Percentiles rank a stretch among this genome's conserved stretches.
These are phyloP conservation scores for Angophora floribunda DNA, from an alignment of 345 rosid species.

Conservation along the genomic window DNA sequence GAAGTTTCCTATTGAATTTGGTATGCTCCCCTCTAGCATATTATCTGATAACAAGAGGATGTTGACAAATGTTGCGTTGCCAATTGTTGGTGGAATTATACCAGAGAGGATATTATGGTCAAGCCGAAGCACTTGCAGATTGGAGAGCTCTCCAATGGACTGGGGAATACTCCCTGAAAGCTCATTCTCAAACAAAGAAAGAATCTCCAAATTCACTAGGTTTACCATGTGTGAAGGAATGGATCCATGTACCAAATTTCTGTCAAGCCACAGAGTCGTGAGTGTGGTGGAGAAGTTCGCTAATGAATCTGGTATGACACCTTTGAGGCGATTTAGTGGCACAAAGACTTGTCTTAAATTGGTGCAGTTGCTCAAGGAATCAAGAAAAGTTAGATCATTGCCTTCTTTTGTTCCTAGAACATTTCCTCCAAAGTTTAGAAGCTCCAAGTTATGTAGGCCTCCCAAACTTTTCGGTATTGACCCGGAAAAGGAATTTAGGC, in stretches of 20 bases:
- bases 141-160: background rate
- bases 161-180: background rate
- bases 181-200: background rate
- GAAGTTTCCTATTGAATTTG: background rate
- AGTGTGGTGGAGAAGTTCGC: background rate
- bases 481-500: background rate
- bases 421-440: background rate
- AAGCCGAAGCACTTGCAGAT: background rate
- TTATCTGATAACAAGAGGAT: background rate
- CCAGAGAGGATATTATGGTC: background rate
- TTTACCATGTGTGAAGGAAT: background rate
- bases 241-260: background rate
- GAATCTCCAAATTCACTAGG: background rate
- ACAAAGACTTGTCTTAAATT: background rate
- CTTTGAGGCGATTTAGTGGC: background rate
- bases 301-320: background rate
- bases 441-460: background rate
- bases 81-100: background rate
- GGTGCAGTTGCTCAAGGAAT: slow-evolving; percentile 1
- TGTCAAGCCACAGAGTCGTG: background rate
- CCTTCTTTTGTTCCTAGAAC: background rate
- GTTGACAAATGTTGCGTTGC: background rate
- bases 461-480: background rate
- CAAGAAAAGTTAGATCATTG: background rate
- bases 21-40: background rate